These are phyloP conservation scores for Pelagophyceae sp. DNA, from an alignment of 352 stramenopile genomes.

Conservation along the genomic window DNA sequence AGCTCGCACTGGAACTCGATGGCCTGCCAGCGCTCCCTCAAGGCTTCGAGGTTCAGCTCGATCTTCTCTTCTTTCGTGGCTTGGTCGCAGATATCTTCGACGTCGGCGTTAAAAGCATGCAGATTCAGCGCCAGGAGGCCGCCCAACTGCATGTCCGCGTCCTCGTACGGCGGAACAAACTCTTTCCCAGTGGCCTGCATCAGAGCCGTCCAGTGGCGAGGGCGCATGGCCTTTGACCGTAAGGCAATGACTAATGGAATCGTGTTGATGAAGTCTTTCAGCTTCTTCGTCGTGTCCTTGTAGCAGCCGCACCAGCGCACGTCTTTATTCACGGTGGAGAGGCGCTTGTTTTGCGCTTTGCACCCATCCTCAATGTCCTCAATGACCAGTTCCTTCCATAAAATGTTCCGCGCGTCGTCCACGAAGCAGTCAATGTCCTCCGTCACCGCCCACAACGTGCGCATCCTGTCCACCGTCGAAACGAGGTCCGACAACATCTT, in stretches of 20 bases:
- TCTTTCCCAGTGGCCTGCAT: conserved; percentile 68
- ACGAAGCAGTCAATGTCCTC: conserved; percentile 75
- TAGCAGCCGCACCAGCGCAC: conserved; percentile 84
- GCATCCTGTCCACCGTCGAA: conserved; percentile 55
- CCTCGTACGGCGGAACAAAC: conserved; percentile 80
- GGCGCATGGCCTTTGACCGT: conserved; percentile 68
- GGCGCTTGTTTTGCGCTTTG: conserved; percentile 81
- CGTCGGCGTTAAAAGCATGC: conserved; percentile 81
- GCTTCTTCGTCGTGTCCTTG: conserved; percentile 59
- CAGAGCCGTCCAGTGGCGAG: conserved; percentile 83
- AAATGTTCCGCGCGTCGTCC: conserved; percentile 64
- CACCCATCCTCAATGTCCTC: conserved; percentile 86
- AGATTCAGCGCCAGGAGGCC: conserved; percentile 81
- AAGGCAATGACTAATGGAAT: conserved; percentile 60
- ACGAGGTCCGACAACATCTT: conserved; percentile 77
- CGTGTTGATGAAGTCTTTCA: conserved; percentile 67
- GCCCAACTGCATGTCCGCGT: conserved; percentile 75
- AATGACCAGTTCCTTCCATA: conserved; percentile 80
- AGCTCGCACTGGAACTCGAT: conserved; percentile 70
- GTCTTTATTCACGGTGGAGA: conserved; percentile 82
- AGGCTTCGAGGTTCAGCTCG: conserved; percentile 72
- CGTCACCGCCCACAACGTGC: conserved; percentile 71
- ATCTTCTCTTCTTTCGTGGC: conserved; percentile 91
- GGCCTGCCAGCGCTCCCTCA: conserved; percentile 76
- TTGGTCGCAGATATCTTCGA: conserved; percentile 91